Conservation (phyloP, 768 basidiomycete genomes). For the Leccinum imitatum region DNA sequence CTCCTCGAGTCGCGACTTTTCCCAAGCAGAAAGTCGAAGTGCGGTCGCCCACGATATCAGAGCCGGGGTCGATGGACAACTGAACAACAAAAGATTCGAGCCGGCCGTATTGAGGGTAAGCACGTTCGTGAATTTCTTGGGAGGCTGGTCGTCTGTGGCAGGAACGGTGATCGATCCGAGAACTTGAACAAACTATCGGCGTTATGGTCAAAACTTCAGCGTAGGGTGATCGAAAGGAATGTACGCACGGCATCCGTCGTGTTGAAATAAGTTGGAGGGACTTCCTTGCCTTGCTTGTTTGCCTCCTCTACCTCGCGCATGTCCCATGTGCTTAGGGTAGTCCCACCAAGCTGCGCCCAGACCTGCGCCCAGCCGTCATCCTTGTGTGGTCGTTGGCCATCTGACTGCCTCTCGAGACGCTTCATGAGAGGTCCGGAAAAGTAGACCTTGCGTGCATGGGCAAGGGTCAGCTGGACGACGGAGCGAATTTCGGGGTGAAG, state of each 20-base stretch:
- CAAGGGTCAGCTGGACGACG: conserved; percentile 67
- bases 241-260: conserved; percentile 80
- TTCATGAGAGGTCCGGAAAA: conserved; percentile 83
- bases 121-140: conserved; percentile 69
- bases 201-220: conserved; percentile 10
- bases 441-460: conserved; percentile 84
- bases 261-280: conserved; percentile 85
- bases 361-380: conserved; percentile 83
- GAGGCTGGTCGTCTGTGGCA: conserved; percentile 45
- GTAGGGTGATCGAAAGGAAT: neutral
- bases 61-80: conserved; percentile 68
- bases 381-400: conserved; percentile 66
- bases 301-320: conserved; percentile 88
- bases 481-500: conserved; percentile 84
- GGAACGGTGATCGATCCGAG: conserved; percentile 72
- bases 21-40: conserved; percentile 88
- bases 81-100: conserved; percentile 84
- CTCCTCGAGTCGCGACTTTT: conserved; percentile 92
- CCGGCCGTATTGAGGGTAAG: conserved; percentile 94
- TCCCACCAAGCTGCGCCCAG: conserved; percentile 89
- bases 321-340: conserved; percentile 88
- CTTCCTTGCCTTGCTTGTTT: conserved; percentile 73
- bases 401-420: conserved; percentile 72
- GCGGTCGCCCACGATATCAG: conserved; percentile 91
- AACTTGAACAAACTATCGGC: conserved; percentile 69